Base-by-base conservation (phyloP, 1,139 yeast species). In the Nakaseomyces bracarensis region DNA sequence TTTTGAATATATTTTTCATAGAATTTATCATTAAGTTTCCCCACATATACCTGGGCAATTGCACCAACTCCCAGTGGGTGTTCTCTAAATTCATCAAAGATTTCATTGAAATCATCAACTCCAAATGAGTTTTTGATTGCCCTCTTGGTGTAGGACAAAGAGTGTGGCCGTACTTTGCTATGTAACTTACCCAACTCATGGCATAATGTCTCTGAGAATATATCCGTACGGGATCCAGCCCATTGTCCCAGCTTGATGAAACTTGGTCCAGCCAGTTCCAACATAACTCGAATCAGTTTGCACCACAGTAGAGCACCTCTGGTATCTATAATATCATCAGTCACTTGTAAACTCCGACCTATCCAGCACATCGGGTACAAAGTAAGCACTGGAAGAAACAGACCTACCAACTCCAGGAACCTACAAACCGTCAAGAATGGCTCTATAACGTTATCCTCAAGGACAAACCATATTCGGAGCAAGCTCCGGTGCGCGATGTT, bases 151-250 rank as follows among this genome's bases (percentile, higher is more conserved):
- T 72, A 71, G 1, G 58, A 52, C 30, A 85, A 61, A 1, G 83
- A 67, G 64, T 91, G 99, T 4, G 84, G 73, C 45, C 74, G 76
- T 11, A 91, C 89, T 58, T 85, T 78, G 11, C 96, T 84, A 60
- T 91, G 98, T 43, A 91, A 67, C 28, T 75, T 67, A 3, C 86
- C 76, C 54, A 91, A 66, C 56, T 84, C 91, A 19, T 75, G 75
- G 61, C 98, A 91, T 63, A 91, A 65, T 38, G 75, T 85, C 41
- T 68, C 69, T 2, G 96, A 82, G 64, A 91, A 89, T 33, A 91
- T 83, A 63, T 91, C 99, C 0, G 95, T 84, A 64, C 99, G 74
- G n/a, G 96, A 83, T 3, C 97, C 97, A 0, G 98, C 98, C 99
- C 99, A 91, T 68, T 93, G 98, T 3, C 97, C 98, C 49, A 91